These are phyloP conservation scores for Spinacia oleracea DNA, from an alignment of 179 eudicot species.

Conservation along the genomic window DNA sequence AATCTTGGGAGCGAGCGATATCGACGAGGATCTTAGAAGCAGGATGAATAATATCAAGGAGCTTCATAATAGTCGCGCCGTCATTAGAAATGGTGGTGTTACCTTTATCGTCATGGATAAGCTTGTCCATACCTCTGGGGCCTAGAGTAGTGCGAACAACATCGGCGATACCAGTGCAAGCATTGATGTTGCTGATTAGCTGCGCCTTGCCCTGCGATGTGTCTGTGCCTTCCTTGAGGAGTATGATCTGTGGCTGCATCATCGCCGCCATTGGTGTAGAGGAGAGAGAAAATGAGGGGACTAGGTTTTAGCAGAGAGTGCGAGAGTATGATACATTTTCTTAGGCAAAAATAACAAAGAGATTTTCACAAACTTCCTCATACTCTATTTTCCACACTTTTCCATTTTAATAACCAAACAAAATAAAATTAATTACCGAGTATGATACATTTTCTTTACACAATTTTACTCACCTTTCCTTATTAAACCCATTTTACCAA, in stretches of 20 bases:
- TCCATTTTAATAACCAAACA: too few species aligned
- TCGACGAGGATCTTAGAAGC: conserved; percentile 90
- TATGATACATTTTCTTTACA: too few species aligned
- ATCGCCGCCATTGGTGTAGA: conserved; percentile 41
- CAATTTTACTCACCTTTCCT: too few species aligned
- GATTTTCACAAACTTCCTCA: too few species aligned
- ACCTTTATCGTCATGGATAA: conserved; percentile 90
- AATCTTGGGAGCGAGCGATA: conserved; percentile 89
- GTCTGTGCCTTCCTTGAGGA: conserved; percentile 93
- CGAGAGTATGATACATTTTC: too few species aligned
- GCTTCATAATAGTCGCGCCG: conserved; percentile 98
- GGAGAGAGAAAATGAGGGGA: not conserved
- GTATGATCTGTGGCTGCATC: conserved; percentile 93
- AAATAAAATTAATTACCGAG: too few species aligned
- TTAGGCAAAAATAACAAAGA: too few species aligned
- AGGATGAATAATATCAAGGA: conserved; percentile 83
- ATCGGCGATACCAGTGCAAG: conserved; percentile 80
- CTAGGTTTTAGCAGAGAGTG: not conserved
- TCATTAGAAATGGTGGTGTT: conserved; percentile 93
- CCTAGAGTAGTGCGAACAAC: conserved; percentile 90
- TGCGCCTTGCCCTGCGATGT: conserved; percentile 97
- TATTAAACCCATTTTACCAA: too few species aligned
- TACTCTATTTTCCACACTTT: too few species aligned
- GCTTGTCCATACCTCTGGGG: conserved; percentile 96
- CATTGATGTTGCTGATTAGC: conserved; percentile 87